phyloP scores from a whole-genome alignment of 768 basidiomycete species.

The Leccinum rimulosum region DNA sequence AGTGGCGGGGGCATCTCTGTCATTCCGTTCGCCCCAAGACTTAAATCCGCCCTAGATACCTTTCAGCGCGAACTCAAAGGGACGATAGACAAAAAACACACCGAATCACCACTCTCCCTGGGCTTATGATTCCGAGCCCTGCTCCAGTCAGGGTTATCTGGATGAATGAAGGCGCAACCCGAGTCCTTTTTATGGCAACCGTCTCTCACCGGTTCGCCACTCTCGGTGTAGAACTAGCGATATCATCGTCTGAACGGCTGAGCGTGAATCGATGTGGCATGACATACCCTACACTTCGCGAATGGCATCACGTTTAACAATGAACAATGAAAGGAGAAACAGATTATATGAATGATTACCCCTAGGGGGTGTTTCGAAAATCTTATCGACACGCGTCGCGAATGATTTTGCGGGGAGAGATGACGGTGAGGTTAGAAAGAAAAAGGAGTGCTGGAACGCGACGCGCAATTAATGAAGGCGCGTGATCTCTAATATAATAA shows the following conservation, averaged over 20 bases:
- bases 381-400: constrained; percentile 4
- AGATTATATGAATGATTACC: neutral
- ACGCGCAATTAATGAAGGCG: neutral
- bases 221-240: constrained; percentile 30
- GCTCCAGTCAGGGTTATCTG: constrained; percentile 24
- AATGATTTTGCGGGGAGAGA: neutral
- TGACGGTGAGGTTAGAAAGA: neutral
- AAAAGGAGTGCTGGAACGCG: neutral
- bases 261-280: constrained; percentile 4
- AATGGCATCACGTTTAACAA: constrained; percentile 20
- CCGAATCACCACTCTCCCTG: constrained; percentile 17
- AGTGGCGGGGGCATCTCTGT: neutral
- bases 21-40: constrained; percentile 6
- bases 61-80: neutral
- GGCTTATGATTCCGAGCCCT: constrained; percentile 14
- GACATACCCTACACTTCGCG: constrained; percentile 25
- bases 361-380: neutral
- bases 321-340: neutral
- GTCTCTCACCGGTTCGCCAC: constrained; percentile 23
- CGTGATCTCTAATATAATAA: neutral
- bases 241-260: neutral
- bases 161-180: constrained; percentile 33
- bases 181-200: constrained; percentile 26
- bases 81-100: constrained; percentile 6
- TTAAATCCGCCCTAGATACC: constrained; percentile 9